Base-by-base conservation (phyloP, 2,329 filamentous ascomycete species). In the Curvularia hawaiiensis region DNA sequence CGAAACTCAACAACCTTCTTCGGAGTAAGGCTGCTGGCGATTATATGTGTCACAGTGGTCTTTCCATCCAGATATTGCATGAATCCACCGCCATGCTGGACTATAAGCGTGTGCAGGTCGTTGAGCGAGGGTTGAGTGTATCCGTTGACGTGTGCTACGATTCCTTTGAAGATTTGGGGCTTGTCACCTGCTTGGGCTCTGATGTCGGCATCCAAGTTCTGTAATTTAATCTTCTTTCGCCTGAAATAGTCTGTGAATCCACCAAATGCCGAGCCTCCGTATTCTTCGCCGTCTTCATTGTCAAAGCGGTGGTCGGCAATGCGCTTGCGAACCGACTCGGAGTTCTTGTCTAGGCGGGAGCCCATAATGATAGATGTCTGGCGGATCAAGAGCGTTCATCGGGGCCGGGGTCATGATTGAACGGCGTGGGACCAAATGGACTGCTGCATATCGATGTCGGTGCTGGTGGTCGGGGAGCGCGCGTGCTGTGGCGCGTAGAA, bases 21-120 rank as follows among this genome's bases (percentile, higher is more conserved):
- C 0, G 92, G 93, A 0, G 95, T 95, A 22, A 99, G 80, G 52
- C 86, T 89, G 51, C 92, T 94, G 3, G 94, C 93, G 67, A 99
- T 92, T 65, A 99, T 97, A 74, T 99, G 94, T 0, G 96, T 99
- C 0, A 92, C 94, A 73, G 90, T 89, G 0, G 94, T 98, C 79
- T 99, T 99, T 38, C 88, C 90, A 75, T 97, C 93, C 11, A 99
- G 81, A 69, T 98, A 98, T 75, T 99, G 95, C 60, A 97, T 84
- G 67, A 97, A 98, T 0, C 90, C 91, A 31, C 93, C 96, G n/a
- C 95, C 95, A 84, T 98, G 88, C 66, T 90, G 86, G 18, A 99
- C 94, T 54, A 99, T 89, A 59, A 97, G 84, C 52, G 83, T 87
- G 78, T 97, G 94, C 18, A 99, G 84, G 82, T 97, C 87, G 66